phyloP scores from a whole-genome alignment of 2,329 filamentous ascomycete species.

The Pseudogymnoascus sp. region DNA sequence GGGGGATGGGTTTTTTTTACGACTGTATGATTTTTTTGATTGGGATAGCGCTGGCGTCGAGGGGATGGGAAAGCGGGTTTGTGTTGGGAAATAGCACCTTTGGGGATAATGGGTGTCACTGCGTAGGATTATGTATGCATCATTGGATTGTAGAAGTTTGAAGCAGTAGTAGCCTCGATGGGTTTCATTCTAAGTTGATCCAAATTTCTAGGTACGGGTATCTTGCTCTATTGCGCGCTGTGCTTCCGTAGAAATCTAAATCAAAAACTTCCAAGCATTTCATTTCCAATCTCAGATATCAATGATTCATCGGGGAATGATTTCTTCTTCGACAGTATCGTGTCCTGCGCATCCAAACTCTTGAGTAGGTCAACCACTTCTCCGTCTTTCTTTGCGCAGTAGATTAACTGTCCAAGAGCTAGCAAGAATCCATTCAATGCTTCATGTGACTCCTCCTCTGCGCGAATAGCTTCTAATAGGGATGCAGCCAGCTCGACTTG shows the following conservation, averaged over 20 bases:
- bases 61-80: background rate
- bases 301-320: conserved; percentile 50
- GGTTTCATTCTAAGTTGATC: background rate
- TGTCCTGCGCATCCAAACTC: conserved; percentile 65
- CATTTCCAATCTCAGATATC: conserved; percentile 40
- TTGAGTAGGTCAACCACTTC: conserved; percentile 73
- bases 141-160: background rate
- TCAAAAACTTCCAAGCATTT: conserved; percentile 31
- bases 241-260: background rate
- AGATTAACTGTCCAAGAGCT: conserved; percentile 68
- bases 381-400: conserved; percentile 59
- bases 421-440: conserved; percentile 69
- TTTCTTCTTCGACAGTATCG: conserved; percentile 50
- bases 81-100: background rate
- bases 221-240: background rate
- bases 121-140: background rate
- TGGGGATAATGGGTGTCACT: background rate
- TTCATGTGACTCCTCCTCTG: conserved; percentile 56
- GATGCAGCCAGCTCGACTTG: conserved; percentile 78
- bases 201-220: conserved; percentile 1
- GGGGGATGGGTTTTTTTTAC: background rate
- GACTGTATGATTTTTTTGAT: conserved; percentile 1
- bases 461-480: conserved; percentile 61
- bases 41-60: conserved; percentile 6
- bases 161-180: background rate